Evolutionary conservation across 331 rosid genomes (phyloP), one percentile per base, ranked within the genome.

Genomic region (Saraca asoca): DNA sequence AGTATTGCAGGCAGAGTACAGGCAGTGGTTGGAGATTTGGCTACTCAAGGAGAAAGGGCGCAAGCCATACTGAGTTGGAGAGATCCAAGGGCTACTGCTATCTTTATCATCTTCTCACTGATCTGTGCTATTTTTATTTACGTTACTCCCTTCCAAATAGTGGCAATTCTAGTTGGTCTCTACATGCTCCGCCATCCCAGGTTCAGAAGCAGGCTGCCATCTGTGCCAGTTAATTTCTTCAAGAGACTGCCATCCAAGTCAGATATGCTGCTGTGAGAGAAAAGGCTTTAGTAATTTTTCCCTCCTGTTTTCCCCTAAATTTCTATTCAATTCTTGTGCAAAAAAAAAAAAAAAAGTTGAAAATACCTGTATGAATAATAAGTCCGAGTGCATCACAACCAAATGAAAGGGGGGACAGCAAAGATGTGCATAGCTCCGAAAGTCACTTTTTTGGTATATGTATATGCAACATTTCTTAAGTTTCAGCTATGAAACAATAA

Each of bases 161-260:
- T 90, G 33, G 99, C 97, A 15, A 77, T 94, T 76, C 55, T 88
- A 42, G 29, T 83, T 7, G 99, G 96, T 4, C 71, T 94, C 34
- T 94, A 80, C 74, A 8, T 81, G 81, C 78, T 94, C 35, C 84
- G 99, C 14, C 99, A 90, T 71, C 99, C 99, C 20, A 80, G 93
- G 19, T 85, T 94, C 75, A 73, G 99, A 59, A 72, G 82, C 85
- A 90, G 55, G 80, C 6, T 76, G 87, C 99, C 95, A 18, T 88
- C 97, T 0, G 95, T 86, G 4, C 96, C 97, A 0, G 84, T 88
- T 33, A 94, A 94, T 75, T 94, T 94, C 85, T 94, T 94, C 93
- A 94, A 88, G 88, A 81, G 99, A 58, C 51, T 90, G 82, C 96
- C 99, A 18, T 80, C 95, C 5, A 90, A 70, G 77, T 78, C 96